Conservation (phyloP, 139 green algal species). For the Chlorella sp. region DNA sequence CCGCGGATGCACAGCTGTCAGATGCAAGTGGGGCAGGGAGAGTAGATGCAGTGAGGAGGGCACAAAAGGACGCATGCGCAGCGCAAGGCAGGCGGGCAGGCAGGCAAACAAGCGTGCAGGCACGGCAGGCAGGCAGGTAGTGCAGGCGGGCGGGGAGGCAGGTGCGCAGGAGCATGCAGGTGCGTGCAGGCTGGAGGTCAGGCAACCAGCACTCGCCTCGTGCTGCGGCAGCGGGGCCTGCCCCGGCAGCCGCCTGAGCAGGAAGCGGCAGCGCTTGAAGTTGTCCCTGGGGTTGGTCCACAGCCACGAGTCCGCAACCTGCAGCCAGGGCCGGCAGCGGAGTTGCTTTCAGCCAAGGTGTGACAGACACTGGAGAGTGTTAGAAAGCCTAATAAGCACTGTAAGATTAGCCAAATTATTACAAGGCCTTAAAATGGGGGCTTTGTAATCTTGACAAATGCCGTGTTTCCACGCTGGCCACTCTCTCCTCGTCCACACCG, state of each 20-base stretch:
- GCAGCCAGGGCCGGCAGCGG: no score
- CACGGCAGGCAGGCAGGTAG: background rate
- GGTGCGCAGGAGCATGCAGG: background rate
- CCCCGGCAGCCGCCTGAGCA: background rate
- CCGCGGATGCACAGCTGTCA: background rate
- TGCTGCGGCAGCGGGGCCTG: background rate
- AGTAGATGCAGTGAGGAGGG: no score
- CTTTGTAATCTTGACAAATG: no score
- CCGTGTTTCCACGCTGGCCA: no score
- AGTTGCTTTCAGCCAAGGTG: no score
- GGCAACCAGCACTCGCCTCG: background rate
- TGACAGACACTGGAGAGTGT: no score
- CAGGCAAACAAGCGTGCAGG: background rate
- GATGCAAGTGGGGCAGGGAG: no score
- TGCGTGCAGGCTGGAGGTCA: background rate
- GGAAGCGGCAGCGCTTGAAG: background rate
- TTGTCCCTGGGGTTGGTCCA: background rate
- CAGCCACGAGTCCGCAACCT: background rate
- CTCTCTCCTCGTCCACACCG: no score
- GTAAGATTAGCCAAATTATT: no score
- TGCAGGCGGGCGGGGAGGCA: background rate
- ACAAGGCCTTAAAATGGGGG: no score
- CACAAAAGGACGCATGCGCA: background rate
- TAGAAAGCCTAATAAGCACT: no score
- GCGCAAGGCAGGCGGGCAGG: background rate